Conservation (phyloP, 2,329 filamentous ascomycete genomes). For the Monilinia laxa region DNA sequence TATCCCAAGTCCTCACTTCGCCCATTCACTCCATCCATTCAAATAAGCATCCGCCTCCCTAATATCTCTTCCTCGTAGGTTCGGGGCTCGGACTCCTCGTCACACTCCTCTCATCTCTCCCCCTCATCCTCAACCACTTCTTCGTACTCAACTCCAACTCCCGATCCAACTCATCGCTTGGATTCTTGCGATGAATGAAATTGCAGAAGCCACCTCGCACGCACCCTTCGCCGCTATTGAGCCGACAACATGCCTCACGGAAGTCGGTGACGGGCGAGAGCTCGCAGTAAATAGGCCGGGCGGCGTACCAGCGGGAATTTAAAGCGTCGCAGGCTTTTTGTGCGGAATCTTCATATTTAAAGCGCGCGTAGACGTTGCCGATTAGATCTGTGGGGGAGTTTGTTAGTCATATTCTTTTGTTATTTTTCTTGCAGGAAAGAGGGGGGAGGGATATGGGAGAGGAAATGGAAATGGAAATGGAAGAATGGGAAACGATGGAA, state of each 20-base stretch:
- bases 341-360: conserved; percentile 98
- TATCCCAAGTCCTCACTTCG: neutral
- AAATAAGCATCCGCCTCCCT: conserved; percentile 2
- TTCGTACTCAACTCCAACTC: conserved; percentile 87
- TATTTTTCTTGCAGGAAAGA: neutral
- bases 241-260: conserved; percentile 90
- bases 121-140: conserved; percentile 89
- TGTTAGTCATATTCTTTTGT: conserved; percentile 27
- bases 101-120: conserved; percentile 78
- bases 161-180: conserved; percentile 79
- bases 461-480: neutral
- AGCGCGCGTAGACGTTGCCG: conserved; percentile 97
- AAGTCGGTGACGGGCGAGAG: conserved; percentile 96
- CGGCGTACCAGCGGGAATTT: conserved; percentile 95
- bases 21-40: neutral
- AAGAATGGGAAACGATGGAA: neutral
- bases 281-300: conserved; percentile 96
- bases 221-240: conserved; percentile 94
- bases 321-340: conserved; percentile 91
- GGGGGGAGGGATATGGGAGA: too few species aligned
- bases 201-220: conserved; percentile 97
- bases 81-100: conserved; percentile 84
- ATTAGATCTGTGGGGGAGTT: conserved; percentile 67
- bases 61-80: conserved; percentile 71
- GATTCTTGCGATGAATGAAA: conserved; percentile 98